These are phyloP conservation scores for Xylaria nigripes DNA, from an alignment of 495 filamentous ascomycete species.

Conservation along the genomic window DNA sequence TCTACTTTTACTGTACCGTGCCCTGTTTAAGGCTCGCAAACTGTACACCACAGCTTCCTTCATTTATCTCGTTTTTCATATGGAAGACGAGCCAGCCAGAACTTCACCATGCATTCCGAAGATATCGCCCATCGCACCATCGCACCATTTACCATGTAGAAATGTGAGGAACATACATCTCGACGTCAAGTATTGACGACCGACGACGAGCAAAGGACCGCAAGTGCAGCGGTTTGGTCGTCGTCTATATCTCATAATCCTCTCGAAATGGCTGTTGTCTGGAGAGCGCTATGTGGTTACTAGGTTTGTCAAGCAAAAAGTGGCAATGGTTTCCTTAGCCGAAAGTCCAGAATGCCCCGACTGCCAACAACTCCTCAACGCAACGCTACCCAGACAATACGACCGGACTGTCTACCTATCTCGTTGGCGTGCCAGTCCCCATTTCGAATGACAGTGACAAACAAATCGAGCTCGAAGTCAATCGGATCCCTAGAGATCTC, in stretches of 20 bases:
- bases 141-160: too few species aligned
- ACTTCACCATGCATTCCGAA: not conserved
- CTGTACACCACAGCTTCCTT: not conserved
- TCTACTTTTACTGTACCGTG: constrained; percentile 6
- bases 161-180: not conserved
- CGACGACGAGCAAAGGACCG: not conserved
- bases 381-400: too few species aligned
- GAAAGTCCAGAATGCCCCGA: too few species aligned
- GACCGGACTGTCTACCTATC: not conserved
- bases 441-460: not conserved
- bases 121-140: too few species aligned
- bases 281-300: not conserved
- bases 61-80: too few species aligned
- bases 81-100: too few species aligned
- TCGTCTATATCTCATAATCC: not conserved
- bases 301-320: not conserved
- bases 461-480: constrained; percentile 3
- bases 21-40: not conserved
- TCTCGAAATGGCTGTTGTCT: not conserved
- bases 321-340: too few species aligned
- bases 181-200: not conserved
- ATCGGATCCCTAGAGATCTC: constrained; percentile 6
- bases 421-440: not conserved
- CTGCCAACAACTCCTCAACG: not conserved
- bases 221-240: not conserved